Conservation (phyloP, 371 early-diverging fungal species). For the Dichotomocladium elegans region DNA sequence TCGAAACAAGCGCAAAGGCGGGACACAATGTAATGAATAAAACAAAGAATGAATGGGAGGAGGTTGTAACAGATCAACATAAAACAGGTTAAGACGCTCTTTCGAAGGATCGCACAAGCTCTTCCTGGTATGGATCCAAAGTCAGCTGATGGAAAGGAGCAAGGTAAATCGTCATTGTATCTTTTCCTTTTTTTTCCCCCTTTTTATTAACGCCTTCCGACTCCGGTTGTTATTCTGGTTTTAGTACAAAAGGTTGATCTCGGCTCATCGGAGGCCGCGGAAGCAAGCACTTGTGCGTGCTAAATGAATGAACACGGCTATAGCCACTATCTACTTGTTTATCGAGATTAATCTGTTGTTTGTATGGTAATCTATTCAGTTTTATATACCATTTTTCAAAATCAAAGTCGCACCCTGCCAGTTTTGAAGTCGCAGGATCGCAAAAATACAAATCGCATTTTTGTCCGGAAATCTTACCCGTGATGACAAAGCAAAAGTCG, state of each 20-base stretch:
- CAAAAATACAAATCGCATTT: too few species aligned
- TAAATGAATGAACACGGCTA: constrained; percentile 8
- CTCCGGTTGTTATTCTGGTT: too few species aligned
- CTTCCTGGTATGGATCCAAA: constrained; percentile 83
- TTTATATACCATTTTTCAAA: too few species aligned
- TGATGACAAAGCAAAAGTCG: too few species aligned
- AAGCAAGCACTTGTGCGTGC: constrained; percentile 33
- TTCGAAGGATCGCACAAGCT: constrained; percentile 92
- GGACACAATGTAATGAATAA: constrained; percentile 76
- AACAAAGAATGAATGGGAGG: too few species aligned
- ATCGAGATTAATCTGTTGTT: too few species aligned
- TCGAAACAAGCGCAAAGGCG: constrained; percentile 96
- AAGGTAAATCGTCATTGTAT: constrained; percentile 22
- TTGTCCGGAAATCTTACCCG: too few species aligned
- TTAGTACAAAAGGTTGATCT: constrained; percentile 36
- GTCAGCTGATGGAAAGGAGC: constrained; percentile 32
- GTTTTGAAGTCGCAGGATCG: too few species aligned
- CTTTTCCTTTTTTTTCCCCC: neutral
- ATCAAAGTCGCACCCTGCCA: too few species aligned
- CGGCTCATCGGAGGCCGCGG: constrained; percentile 11
- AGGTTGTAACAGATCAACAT: too few species aligned
- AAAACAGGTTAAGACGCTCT: constrained; percentile 75
- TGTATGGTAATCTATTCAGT: too few species aligned
- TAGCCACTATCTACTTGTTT: too few species aligned
- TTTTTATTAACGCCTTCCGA: neutral